Conservation (phyloP, 2,329 filamentous ascomycete genomes). For the Diaporthe longicolla region DNA sequence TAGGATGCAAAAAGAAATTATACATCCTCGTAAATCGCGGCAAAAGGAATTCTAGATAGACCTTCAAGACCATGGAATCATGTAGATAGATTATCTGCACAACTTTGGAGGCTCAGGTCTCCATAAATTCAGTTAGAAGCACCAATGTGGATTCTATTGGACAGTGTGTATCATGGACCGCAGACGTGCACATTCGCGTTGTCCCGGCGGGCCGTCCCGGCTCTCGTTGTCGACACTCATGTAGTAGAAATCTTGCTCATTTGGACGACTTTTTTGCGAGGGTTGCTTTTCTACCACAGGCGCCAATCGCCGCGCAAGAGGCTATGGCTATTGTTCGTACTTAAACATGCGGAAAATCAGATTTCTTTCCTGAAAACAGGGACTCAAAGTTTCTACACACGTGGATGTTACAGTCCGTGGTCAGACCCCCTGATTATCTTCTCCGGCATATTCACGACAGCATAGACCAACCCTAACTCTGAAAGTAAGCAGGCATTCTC, state of each 20-base stretch:
- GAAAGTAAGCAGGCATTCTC: too few relatives aligned
- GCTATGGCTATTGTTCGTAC: not conserved
- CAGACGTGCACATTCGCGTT: not conserved
- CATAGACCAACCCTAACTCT: not conserved
- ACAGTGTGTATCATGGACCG: too few relatives aligned
- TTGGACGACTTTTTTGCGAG: not conserved
- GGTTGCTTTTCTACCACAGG: not conserved
- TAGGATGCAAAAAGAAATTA: too few relatives aligned
- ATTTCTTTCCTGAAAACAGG: not conserved
- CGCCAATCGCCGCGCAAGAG: too few relatives aligned
- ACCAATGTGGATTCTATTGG: too few relatives aligned
- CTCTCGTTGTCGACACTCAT: not conserved
- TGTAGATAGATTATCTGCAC: too few relatives aligned
- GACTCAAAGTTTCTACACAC: not conserved
- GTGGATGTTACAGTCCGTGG: not conserved
- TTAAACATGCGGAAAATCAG: not conserved
- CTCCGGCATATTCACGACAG: constrained; percentile 8
- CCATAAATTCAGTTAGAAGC: too few relatives aligned
- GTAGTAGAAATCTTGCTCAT: not conserved
- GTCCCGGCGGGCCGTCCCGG: too few relatives aligned
- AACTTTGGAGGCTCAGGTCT: too few relatives aligned
- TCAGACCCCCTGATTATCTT: not conserved
- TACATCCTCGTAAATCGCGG: too few relatives aligned
- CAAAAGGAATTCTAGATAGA: too few relatives aligned
- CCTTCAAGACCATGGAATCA: too few relatives aligned